Evolutionary conservation across 1,284 basidiomycete species (phyloP).

Genomic region (Ustilago crameri): DNA sequence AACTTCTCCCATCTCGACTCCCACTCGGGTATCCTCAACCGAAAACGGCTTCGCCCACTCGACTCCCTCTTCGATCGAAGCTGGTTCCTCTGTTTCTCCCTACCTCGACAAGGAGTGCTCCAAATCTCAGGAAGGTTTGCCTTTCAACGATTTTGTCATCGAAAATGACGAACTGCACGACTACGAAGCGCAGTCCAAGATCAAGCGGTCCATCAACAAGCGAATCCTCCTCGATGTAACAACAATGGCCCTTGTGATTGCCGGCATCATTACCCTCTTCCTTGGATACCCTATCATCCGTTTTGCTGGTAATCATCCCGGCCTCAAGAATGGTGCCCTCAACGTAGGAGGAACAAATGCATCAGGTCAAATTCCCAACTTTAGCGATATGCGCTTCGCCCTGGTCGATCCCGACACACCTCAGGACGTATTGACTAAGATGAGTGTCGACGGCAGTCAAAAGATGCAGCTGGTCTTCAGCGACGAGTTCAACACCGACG

Average conservation of each 20-base stretch:
- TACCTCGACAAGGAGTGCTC: conserved; percentile 27
- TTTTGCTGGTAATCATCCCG: conserved; percentile 7
- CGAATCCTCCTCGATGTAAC: conserved; percentile 38
- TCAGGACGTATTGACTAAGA: conserved; percentile 28
- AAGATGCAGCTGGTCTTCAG: conserved; percentile 66
- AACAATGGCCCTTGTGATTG: conserved; percentile 69
- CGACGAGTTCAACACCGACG: conserved; percentile 67
- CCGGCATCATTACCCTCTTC: conserved; percentile 75
- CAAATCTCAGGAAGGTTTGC: conserved; percentile 26
- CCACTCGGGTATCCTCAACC: no score
- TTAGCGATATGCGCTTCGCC: conserved; percentile 31
- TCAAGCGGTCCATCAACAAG: conserved; percentile 28
- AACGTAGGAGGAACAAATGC: conserved; percentile 59
- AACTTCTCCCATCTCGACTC: conserved; percentile 1
- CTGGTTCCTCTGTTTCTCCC: conserved; percentile 23
- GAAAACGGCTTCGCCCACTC: conserved; percentile 2
- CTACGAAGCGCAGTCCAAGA: conserved; percentile 30
- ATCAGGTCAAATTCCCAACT: conserved; percentile 53
- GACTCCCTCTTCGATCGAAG: conserved; percentile 18
- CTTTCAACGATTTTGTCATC: conserved; percentile 50
- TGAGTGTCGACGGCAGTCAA: conserved; percentile 71
- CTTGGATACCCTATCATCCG: conserved; percentile 80
- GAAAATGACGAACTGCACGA: conserved; percentile 50
- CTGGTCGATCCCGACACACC: conserved; percentile 69
- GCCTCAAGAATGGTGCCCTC: conserved; percentile 36